Evolutionary conservation across 306 rosid species (phyloP), one percentile per base, ranked within the genome.

Genomic region (Quercus engelmannii): DNA sequence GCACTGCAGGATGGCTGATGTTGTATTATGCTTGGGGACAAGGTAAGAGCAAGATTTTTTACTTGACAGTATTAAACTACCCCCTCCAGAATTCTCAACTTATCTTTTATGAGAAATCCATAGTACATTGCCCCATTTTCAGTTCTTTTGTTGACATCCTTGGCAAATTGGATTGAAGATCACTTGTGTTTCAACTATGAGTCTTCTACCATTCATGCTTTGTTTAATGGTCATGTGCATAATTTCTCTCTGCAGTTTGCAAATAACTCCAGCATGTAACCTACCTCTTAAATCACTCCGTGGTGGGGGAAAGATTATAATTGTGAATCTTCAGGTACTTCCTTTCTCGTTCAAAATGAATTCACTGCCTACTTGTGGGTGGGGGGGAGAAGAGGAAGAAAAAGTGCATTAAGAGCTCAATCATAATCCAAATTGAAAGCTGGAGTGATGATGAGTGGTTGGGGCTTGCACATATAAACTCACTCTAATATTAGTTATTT

Each of bases 231-330:
- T 73, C 69, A 35, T 82, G 78, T 76, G 81, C 55, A 71, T 83
- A 78, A 74, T 81, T 68, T 83, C 75, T 76, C 28, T 30, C 18
- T 86, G 89, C 96, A 95, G 98, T 83, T 83, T 95, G 87, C 99
- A 95, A 88, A 95, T 95, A 80, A 95, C 99, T 79, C 99, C 99
- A 71, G 99, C 99, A 25, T 95, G 99, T 88, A 93, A 95, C 90
- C 92, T 95, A 76, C 98, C 99, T 87, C 79, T 95, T 74, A 91
- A 88, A 90, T 88, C 98, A 31, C 90, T 91, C 75, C 99, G 93
- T 26, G 94, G 98, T 72, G 99, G 99, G 79, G 99, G 99, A 41
- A 88, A 95, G 87, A 91, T 95, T 80, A 90, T 95, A 55, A 93
- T 95, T 74, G 97, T 95, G 81, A 93, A 95, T 86, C 99, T 95